Evolutionary conservation across 2,329 filamentous ascomycete species (phyloP), one percentile per base, ranked within the genome.

Genomic region (Zasmidium angulare): DNA sequence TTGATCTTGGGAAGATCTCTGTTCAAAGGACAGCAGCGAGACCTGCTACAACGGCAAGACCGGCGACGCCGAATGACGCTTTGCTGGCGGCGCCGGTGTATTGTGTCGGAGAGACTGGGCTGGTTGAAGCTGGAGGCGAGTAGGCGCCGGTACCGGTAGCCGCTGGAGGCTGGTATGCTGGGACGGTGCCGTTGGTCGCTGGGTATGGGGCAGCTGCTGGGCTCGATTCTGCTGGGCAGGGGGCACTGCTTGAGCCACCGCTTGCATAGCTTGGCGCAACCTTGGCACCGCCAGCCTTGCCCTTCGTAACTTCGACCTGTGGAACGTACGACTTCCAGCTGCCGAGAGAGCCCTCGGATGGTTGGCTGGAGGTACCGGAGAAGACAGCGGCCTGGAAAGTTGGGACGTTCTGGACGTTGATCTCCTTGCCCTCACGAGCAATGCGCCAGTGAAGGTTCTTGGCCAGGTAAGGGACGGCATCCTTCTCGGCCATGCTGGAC

Each of bases 321-420:
- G 68, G 65, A 14, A 67, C 20, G 58, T 66, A 66, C 24, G 59
- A 56, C 14, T 68, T 67, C 61, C 60, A 71, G 46, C 21, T 58
- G 2, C 67, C 65, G 48, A 71, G 63, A 23, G 63, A 58, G 40
- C 60, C 58, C 26, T 58, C 49, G 19, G 48, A 43, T 10, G 52
- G 46, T 3, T 63, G 61, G 50, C 71, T 64, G 46, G 77, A 70
- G 31, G 71, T 70, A n/a, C 74, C 70, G 59, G 71, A 73, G 43
- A 72, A 71, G 22, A 79, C 74, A 3, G 70, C 70, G 48, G 79
- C 66, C 56, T 75, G 66, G 58, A 79, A 74, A n/a, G 72, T 74
- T 0, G 71, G 69, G 19, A 76, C 68, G 14, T 70, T 50, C n/a
- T 70, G 66, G 7, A 69, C 61, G 31, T 69, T 58, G 22, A 77